Evolutionary conservation across 352 stramenopile genomes (phyloP), one percentile per base, ranked within the genome.

Genomic region (Blastocystis sp.): DNA sequence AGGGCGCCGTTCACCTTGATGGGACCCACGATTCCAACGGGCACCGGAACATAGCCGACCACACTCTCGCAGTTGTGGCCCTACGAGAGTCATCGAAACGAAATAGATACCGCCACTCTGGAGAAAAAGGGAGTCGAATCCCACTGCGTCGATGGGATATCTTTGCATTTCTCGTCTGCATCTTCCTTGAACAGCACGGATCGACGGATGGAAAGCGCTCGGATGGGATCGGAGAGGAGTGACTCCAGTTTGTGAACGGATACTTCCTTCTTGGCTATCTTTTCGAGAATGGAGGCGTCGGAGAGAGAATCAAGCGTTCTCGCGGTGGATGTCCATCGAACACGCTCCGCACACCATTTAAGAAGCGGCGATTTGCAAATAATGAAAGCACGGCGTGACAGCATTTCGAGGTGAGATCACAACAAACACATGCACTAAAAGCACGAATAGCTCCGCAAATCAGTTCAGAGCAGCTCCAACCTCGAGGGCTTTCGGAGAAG

Each of bases 31-130:
- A 96, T 88, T 46, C 93, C 93, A 29, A 96, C 90, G 6, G 93
- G 93, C 86, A 96, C 87, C 0, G 92, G 92, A 46, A 96, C 88
- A 84, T 95, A 96, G 3, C 92, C 92, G 9, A 94, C 90, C 24
- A 96, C 92, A 86, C 94, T 94, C 88, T 96, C 93, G 89, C 92
- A 96, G 87, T 96, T 96, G 24, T 90, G 90, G 18, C 92, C 92
- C 76, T 94, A 90, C 34, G 9, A 87, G 18, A 14, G 27, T 29
- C 29, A 63, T 34, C 1, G 24, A 51, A 65, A 65, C 21, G 27
- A 38, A 9, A 61, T 86, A 18, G 56, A 57, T 64, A 87, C 53
- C 4, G 54, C 6, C 7, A 75, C 69, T 75, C 65, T 38, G 24
- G 89, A 54, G 24, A 88, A 88, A 24, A 67, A 67, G 21, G 34